Evolutionary conservation across 495 filamentous ascomycete genomes (phyloP).

Genomic region (Annulohypoxylon maeteangense): DNA sequence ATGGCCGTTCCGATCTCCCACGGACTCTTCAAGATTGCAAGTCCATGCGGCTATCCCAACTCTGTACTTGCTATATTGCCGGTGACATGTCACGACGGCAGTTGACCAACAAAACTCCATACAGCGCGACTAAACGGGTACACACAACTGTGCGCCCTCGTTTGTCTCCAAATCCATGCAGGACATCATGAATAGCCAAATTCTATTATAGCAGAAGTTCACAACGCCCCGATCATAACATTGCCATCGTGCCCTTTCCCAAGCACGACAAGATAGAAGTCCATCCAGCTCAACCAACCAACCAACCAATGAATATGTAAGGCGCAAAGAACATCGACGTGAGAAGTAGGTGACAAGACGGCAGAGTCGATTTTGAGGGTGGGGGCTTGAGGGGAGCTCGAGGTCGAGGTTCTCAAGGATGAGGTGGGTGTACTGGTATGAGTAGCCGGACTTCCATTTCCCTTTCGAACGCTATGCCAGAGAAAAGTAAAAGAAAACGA

Average conservation of each 20-base stretch:
- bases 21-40: constrained; percentile 11
- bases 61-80: constrained; percentile 38
- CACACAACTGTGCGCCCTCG: constrained; percentile 9
- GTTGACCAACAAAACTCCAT: constrained; percentile 32
- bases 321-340: constrained; percentile 19
- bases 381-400: background rate
- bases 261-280: constrained; percentile 36
- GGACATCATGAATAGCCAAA: constrained; percentile 30
- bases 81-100: constrained; percentile 32
- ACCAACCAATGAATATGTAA: constrained; percentile 23
- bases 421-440: constrained; percentile 21
- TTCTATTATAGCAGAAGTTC: constrained; percentile 43
- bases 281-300: constrained; percentile 33
- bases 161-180: constrained; percentile 28
- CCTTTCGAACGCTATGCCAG: constrained; percentile 37
- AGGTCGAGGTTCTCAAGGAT: constrained; percentile 12
- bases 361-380: background rate
- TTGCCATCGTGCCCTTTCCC: constrained; percentile 36
- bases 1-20: constrained; percentile 8
- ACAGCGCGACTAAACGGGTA: constrained; percentile 13
- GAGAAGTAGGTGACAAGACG: background rate
- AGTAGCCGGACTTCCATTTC: constrained; percentile 25
- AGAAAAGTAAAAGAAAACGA: constrained; percentile 36
- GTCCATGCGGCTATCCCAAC: constrained; percentile 8
- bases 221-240: constrained; percentile 38